Conservation (phyloP, 2,329 filamentous ascomycete genomes). For the Fusarium sp. region DNA sequence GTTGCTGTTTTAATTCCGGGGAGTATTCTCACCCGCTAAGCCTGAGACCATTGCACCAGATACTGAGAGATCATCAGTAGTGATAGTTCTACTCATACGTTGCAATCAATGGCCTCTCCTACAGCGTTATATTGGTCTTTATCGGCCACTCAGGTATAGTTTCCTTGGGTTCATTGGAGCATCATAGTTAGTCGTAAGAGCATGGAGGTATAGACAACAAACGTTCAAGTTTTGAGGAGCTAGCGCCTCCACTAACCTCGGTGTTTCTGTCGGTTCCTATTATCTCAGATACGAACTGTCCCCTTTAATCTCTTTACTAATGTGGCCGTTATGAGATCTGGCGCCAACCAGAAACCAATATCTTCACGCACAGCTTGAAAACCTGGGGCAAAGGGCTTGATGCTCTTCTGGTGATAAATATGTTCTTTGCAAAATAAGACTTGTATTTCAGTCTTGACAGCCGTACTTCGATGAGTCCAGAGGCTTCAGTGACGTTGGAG, state of each 20-base stretch:
- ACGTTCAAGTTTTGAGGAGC: background rate
- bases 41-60: background rate
- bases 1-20: background rate
- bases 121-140: background rate
- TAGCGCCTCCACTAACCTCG: accelerated
- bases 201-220: background rate
- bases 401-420: accelerated
- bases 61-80: background rate
- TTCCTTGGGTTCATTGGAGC: background rate
- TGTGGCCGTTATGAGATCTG: background rate
- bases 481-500: background rate
- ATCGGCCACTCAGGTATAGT: background rate
- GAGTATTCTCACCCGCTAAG: background rate
- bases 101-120: no score
- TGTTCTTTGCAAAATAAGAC: background rate
- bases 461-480: background rate
- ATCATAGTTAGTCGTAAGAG: background rate
- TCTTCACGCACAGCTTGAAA: accelerated
- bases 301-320: background rate
- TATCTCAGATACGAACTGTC: background rate
- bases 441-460: background rate
- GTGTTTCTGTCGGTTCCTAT: background rate
- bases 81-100: background rate
- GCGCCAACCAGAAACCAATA: background rate
- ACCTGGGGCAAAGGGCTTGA: background rate